A percentile compares a stretch with the other conserved stretches of the same genome.
Evolutionary conservation across 805 yeast species (phyloP).

Genomic region (Kazachstania africana): DNA sequence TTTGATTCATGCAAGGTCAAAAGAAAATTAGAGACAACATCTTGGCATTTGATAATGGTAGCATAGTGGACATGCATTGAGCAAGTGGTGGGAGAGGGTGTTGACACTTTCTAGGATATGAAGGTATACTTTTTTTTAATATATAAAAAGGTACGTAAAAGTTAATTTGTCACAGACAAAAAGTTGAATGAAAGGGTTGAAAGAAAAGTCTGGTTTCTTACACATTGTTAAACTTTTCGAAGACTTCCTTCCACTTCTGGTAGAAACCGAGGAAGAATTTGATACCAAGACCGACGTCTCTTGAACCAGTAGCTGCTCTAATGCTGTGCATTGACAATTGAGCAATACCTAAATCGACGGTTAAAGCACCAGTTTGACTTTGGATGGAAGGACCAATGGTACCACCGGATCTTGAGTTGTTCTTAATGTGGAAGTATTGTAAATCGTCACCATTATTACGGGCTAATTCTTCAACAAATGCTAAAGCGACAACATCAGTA

Average conservation of each 20-base stretch:
- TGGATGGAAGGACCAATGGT: constrained; percentile 67
- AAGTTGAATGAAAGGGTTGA: too few relatives aligned
- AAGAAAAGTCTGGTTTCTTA: too few relatives aligned
- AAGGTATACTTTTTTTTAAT: too few relatives aligned
- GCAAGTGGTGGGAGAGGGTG: too few relatives aligned
- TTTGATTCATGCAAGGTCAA: too few relatives aligned
- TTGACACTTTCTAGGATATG: too few relatives aligned
- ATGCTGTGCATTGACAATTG: constrained; percentile 82
- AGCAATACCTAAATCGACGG: constrained; percentile 73
- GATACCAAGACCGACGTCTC: constrained; percentile 65
- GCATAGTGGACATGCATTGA: too few relatives aligned
- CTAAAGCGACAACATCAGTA: constrained; percentile 63
- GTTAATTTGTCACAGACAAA: too few relatives aligned
- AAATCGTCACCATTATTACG: constrained; percentile 48
- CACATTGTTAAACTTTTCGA: constrained; percentile 40
- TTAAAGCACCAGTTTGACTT: constrained; percentile 57
- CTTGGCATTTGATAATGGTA: too few relatives aligned
- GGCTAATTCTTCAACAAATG: constrained; percentile 62
- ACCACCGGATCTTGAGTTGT: constrained; percentile 78
- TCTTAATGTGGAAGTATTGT: constrained; percentile 79
- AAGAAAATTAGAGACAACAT: too few relatives aligned
- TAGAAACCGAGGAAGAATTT: constrained; percentile 64
- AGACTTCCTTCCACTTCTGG: constrained; percentile 51
- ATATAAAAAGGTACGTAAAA: too few relatives aligned
- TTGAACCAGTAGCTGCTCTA: constrained; percentile 68